Base-by-base conservation (phyloP, 331 rosid genomes). In the Quercus phellos region DNA sequence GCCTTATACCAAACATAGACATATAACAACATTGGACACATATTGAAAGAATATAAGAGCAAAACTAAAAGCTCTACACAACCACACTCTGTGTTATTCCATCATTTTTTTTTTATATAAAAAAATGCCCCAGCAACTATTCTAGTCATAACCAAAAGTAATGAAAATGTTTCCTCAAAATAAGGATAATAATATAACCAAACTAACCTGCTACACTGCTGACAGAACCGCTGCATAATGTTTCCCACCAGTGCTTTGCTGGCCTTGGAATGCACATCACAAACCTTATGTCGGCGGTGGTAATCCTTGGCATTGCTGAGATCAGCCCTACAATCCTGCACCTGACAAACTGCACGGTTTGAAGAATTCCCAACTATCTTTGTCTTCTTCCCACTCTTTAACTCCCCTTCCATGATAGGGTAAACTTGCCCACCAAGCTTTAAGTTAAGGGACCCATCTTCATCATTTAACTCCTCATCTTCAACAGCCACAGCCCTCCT, bases 191-290 rank as follows among this genome's bases (percentile, higher is more conserved):
- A 64, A 76, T 21, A 74, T 17, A 77, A 79, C 56, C 79, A 42
- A 85, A 83, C 89, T 84, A 21, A 92, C 97, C 97, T 88, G 90
- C 97, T 92, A 81, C 97, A 92, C 89, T 92, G 97, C 55, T 92
- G 97, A 87, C 97, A 90, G 75, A 92, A 92, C 78, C 97, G 85
- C 86, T 92, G 95, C 97, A 90, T 71, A 70, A 84, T 88, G 74
- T 80, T 87, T 58, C 89, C 97, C 53, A 92, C 97, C 30, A 76
- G 81, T 51, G 97, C 97, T 80, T 68, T 83, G 60, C 77, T 81
- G 30, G 93, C 95, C 84, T 90, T 92, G 55, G 97, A 90, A 90
- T 91, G 97, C 78, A 84, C 34, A 53, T 90, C 90, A 55, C 97
- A 91, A 55, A 91, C 94, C 88, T 90, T 92, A 77, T 92, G 97